Conservation (phyloP, 208 protist genomes). For the Leishmania turanica region DNA sequence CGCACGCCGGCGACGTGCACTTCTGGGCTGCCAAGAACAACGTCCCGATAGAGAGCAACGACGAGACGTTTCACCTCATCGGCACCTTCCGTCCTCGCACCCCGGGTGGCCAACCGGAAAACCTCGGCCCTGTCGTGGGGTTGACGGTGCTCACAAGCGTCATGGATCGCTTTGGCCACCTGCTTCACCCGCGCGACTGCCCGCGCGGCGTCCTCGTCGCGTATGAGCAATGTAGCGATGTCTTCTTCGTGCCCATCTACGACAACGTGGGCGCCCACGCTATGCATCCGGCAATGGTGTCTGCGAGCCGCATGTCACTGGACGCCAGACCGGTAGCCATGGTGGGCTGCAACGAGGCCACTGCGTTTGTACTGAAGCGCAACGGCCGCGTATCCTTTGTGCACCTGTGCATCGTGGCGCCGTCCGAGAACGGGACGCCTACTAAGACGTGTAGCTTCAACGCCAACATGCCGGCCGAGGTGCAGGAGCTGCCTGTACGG, state of each 20-base stretch:
- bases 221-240: constrained; percentile 47
- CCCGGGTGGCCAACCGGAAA: constrained; percentile 13
- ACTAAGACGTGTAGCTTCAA: constrained; percentile 39
- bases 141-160: constrained; percentile 41
- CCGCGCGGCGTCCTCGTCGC: constrained; percentile 71
- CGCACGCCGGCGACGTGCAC: constrained; percentile 54
- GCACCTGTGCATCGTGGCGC: constrained; percentile 28
- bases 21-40: constrained; percentile 82
- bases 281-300: constrained; percentile 35
- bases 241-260: constrained; percentile 64
- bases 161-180: constrained; percentile 33
- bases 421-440: constrained; percentile 11
- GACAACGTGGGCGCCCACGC: constrained; percentile 35
- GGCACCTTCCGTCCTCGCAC: constrained; percentile 30
- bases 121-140: constrained; percentile 55
- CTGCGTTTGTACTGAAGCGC: constrained; percentile 58
- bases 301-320: constrained; percentile 31
- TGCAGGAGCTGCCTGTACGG: constrained; percentile 21
- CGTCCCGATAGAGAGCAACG: constrained; percentile 28
- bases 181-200: constrained; percentile 43
- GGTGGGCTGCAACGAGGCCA: constrained; percentile 40
- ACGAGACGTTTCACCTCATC: constrained; percentile 42
- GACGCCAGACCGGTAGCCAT: constrained; percentile 45
- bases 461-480: constrained; percentile 34
- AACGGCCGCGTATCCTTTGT: constrained; percentile 53